Conservation (phyloP, 176 grass and related monocot genomes). For the Oryza glumipatula region DNA sequence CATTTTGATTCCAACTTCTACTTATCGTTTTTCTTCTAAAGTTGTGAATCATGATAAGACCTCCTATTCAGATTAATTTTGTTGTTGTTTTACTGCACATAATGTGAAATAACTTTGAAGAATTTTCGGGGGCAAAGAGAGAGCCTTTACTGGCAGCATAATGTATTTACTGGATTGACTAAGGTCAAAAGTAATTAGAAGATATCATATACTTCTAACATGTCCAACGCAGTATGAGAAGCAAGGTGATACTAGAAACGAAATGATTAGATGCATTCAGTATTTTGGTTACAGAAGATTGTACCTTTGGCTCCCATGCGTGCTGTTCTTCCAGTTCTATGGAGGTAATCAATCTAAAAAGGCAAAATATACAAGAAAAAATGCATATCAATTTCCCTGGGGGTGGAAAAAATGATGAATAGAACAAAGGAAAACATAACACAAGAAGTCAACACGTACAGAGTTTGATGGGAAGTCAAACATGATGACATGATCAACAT, state of each 20-base stretch:
- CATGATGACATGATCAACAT: constrained; percentile 99
- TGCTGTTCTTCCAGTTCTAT: constrained; percentile 94
- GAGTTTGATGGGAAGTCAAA: constrained; percentile 96
- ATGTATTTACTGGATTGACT: constrained; percentile 1
- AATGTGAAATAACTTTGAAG: background rate
- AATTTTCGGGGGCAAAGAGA: background rate
- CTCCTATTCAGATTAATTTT: background rate
- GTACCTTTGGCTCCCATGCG: constrained; percentile 99
- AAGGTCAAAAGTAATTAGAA: background rate
- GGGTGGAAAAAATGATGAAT: constrained; percentile 1
- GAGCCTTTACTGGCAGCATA: background rate
- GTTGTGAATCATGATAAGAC: background rate
- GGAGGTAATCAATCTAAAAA: constrained; percentile 94
- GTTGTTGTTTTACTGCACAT: background rate
- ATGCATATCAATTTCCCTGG: background rate
- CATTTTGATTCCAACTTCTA: background rate
- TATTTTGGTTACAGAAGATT: constrained; percentile 1
- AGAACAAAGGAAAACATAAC: constrained; percentile 21
- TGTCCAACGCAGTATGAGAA: background rate
- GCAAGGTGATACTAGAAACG: background rate
- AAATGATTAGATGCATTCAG: background rate
- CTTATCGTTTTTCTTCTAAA: background rate
- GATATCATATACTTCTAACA: background rate
- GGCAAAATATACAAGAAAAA: constrained; percentile 10
- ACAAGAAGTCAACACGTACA: constrained; percentile 49